Evolutionary conservation across 1,139 yeast species (phyloP).

Genomic region (Ogataea hybrid): DNA sequence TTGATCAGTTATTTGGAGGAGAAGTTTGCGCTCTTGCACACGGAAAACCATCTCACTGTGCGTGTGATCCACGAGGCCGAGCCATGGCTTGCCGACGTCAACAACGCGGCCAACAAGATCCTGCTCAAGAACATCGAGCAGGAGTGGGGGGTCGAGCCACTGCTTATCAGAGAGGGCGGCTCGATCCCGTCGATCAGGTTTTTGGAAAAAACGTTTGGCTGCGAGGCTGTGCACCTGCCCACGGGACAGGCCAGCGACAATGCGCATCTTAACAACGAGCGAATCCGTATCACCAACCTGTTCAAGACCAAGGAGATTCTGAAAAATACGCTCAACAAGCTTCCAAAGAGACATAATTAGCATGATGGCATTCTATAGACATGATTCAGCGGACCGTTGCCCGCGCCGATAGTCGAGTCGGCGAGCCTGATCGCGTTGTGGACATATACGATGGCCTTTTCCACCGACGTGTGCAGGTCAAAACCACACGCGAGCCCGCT

Average conservation of each 20-base stretch:
- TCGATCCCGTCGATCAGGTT: conserved; percentile 89
- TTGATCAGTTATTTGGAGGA: conserved; percentile 46
- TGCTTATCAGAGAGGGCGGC: conserved; percentile 93
- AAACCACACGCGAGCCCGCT: conserved; percentile 62
- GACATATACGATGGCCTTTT: conserved; percentile 62
- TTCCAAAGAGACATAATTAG: conserved; percentile 21
- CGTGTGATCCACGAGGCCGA: conserved; percentile 81
- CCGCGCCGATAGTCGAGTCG: conserved; percentile 27
- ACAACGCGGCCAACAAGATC: conserved; percentile 67
- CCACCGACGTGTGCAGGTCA: conserved; percentile 47
- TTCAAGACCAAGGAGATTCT: conserved; percentile 71
- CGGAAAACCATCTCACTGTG: conserved; percentile 60
- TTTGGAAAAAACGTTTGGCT: conserved; percentile 74
- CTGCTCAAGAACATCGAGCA: conserved; percentile 59
- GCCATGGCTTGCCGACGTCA: conserved; percentile 93
- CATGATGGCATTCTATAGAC: conserved; percentile 10
- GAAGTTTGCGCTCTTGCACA: conserved; percentile 45
- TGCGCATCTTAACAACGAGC: conserved; percentile 89
- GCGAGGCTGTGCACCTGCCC: conserved; percentile 94
- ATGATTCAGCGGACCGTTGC: conserved; percentile 73
- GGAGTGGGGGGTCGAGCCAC: conserved; percentile 60
- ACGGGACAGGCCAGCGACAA: conserved; percentile 96
- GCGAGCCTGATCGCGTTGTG: conserved; percentile 55
- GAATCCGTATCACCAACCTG: conserved; percentile 74
- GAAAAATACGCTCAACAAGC: conserved; percentile 47